Base-by-base conservation (phyloP, 2,329 filamentous ascomycete genomes). In the Cordyceps pruinosa region DNA sequence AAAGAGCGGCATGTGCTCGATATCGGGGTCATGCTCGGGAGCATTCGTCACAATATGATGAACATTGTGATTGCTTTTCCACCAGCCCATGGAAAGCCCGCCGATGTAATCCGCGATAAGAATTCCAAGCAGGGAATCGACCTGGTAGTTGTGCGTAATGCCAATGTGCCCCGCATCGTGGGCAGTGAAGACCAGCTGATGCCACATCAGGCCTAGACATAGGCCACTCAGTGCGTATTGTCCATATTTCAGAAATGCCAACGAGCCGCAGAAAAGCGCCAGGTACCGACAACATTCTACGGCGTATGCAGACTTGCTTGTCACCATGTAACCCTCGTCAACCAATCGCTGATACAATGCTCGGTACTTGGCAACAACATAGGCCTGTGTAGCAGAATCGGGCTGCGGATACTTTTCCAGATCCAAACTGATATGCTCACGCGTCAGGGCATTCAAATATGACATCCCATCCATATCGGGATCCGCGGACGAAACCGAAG, bases 91-190 rank as follows among this genome's bases (percentile, higher is more conserved):
- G 26, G 90, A 96, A 34, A 99, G 74, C 0, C 94, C 94, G 37
- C 94, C 94, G 21, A 94, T 75, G 65, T 88, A 97, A 69, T 96
- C 88, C 54, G 92, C 91, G 66, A 97, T 88, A 62, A 96, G 74
- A 67, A 97, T 96, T 49, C 90, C 93, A 61, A 99, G 90, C 49
- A 88, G 78, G 2, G 87, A 88, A 70, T 99, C 94, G 37, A 84
- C 73, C 50, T 88, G 85, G 69, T 93, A 97, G 68, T 87, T 80
- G 72, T 97, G 93, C 2, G 94, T 99, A 65, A 99, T 96, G 63
- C 90, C 94, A 88, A 97, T 96, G 72, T 99, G 94, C 7, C 90
- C 92, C 51, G 93, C 90, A 76, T 99, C 94, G 71, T 99, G 94
- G 60, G 90, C 94, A 1, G 87, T 87, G 68, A 99, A 99, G 52